Evolutionary conservation across 2,329 filamentous ascomycete species (phyloP).

Genomic region (Chaetomium globosum): DNA sequence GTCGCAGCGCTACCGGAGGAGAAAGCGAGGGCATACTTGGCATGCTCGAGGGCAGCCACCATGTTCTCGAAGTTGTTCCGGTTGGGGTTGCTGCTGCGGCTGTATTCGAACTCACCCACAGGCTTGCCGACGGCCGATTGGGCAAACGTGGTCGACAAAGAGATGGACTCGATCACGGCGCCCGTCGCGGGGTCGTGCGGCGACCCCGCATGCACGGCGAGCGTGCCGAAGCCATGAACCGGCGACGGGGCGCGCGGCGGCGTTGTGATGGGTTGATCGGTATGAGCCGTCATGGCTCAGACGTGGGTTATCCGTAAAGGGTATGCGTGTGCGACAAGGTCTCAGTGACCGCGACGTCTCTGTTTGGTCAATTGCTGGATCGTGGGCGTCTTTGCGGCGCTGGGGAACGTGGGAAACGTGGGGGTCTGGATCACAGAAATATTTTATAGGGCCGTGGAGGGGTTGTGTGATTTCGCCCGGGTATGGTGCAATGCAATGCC

Average conservation of each 20-base stretch:
- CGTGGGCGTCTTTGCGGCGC: slow-evolving; percentile 5
- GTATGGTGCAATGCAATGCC: slow-evolving; percentile 28
- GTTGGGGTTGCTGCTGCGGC: slow-evolving; percentile 91
- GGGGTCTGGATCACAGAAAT: slow-evolving; percentile 23
- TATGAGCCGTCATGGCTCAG: slow-evolving; percentile 39
- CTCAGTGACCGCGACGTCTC: slow-evolving; percentile 8
- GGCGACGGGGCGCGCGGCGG: slow-evolving; percentile 74
- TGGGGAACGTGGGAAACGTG: slow-evolving; percentile 21
- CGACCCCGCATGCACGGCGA: slow-evolving; percentile 90
- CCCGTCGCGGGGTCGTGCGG: slow-evolving; percentile 89
- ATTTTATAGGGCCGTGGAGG: slow-evolving; percentile 1
- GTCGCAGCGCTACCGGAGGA: slow-evolving; percentile 93
- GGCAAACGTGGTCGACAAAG: slow-evolving; percentile 94
- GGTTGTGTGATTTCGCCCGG: slow-evolving; percentile 29
- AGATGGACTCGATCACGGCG: slow-evolving; percentile 95
- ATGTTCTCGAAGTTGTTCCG: slow-evolving; percentile 91
- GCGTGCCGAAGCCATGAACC: slow-evolving; percentile 81
- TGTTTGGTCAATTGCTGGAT: slow-evolving; percentile 29
- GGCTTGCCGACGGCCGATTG: slow-evolving; percentile 86
- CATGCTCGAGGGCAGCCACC: slow-evolving; percentile 89
- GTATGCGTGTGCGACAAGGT: slow-evolving; percentile 8
- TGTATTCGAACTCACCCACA: slow-evolving; percentile 89
- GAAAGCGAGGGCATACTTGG: slow-evolving; percentile 90
- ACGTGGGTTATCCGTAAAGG: slow-evolving; percentile 14
- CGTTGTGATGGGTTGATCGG: slow-evolving; percentile 56